Base-by-base conservation (phyloP, 768 basidiomycete species). In the Myochromella boudieri region DNA sequence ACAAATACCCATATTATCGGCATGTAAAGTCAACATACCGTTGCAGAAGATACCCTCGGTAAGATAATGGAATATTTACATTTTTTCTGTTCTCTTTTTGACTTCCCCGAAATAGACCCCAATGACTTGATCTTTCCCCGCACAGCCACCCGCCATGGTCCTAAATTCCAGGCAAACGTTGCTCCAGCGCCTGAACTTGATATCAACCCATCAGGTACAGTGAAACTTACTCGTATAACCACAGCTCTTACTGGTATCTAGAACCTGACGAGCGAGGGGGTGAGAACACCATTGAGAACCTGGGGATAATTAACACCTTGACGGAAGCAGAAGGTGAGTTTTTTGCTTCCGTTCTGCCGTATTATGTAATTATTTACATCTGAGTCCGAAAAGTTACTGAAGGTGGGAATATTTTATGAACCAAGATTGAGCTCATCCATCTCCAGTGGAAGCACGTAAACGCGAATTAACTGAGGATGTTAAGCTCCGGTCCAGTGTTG, bases 81-180 rank as follows among this genome's bases (percentile, higher is more conserved):
- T 50, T 38, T 34, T 21, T 48, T 51, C 27, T 41, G 46, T 55
- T 66, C 40, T 7, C 32, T 7, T 44, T 17, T 14, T 49, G 41
- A 46, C 14, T 39, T 32, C n/a, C 63, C 39, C 33, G 31, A 22
- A 40, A 53, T 65, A 94, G 95, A 98, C 75, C 84, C 91, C 37
- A 93, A 99, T 65, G 95, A 99, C 70, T 81, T 93, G 49, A 95
- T 98, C 63, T 97, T 94, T 64, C 95, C 95, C 49, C 86, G 93
- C 48, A 85, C 92, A 11, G 87, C 91, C 6, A 95, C 91, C 18
- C 85, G 95, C n/a, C 78, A 92, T 28, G 93, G 94, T 12, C 78
- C 83, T 31, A 93, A 90, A 61, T 97, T 80, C 60, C 94, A 97
- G 65, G 87, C 77, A 34, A 72, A 59, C 52, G 82, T 81, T 12